Evolutionary conservation across 352 stramenopile species (phyloP).

Genomic region (Halophytophthora polymorphica): DNA sequence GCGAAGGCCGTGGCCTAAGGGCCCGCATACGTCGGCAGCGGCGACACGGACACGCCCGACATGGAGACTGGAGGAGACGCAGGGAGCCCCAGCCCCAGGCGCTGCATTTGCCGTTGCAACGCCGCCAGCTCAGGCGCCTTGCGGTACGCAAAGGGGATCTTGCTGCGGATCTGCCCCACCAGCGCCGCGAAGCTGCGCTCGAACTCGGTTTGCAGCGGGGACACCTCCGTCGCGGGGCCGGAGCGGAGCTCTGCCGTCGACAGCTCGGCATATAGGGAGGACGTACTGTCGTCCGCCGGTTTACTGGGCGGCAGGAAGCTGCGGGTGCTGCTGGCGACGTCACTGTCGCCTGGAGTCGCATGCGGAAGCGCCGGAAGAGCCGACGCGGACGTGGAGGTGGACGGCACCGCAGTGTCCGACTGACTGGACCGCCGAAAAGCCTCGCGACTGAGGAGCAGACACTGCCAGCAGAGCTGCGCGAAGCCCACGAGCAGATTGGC

Average conservation of each 20-base stretch:
- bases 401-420: slow-evolving; percentile 4
- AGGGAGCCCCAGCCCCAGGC: slow-evolving; percentile 8
- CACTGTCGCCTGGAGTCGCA: slow-evolving; percentile 5
- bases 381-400: background rate
- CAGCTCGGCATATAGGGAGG: too few species aligned
- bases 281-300: too few species aligned
- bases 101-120: slow-evolving; percentile 31
- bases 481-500: slow-evolving; percentile 60
- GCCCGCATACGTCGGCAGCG: background rate
- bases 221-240: slow-evolving; percentile 18
- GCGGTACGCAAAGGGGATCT: slow-evolving; percentile 32
- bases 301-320: slow-evolving; percentile 16
- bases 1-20: background rate
- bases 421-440: slow-evolving; percentile 38
- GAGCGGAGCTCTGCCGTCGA: too few species aligned
- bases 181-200: slow-evolving; percentile 61
- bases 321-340: background rate
- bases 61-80: slow-evolving; percentile 4
- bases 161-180: slow-evolving; percentile 36
- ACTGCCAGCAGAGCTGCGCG: slow-evolving; percentile 48
- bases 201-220: slow-evolving; percentile 68
- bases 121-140: slow-evolving; percentile 17
- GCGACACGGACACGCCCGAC: slow-evolving; percentile 8
- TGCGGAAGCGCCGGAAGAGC: slow-evolving; percentile 2
- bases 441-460: slow-evolving; percentile 57